Evolutionary conservation across 2,329 filamentous ascomycete genomes (phyloP).

Genomic region (Shiraia sp.): DNA sequence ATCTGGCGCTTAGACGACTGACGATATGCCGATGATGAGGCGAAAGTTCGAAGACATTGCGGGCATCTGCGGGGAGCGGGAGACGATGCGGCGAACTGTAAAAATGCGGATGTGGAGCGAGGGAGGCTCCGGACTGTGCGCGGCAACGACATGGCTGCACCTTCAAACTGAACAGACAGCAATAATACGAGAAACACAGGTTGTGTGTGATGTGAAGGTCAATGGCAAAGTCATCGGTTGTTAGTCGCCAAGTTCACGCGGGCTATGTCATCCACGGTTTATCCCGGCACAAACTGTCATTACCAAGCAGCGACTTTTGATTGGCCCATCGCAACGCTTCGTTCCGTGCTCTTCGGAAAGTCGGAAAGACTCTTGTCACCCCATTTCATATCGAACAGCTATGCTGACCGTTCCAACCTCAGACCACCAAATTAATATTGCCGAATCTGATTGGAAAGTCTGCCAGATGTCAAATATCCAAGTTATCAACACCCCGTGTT

Average conservation of each 20-base stretch:
- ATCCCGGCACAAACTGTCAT: slow-evolving; percentile 19
- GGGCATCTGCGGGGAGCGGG: slow-evolving; percentile 41
- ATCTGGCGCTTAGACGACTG: slow-evolving; percentile 50
- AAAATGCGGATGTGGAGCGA: slow-evolving; percentile 26
- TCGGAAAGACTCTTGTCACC: slow-evolving; percentile 8
- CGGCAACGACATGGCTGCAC: slow-evolving; percentile 37
- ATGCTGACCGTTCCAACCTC: too few relatives aligned
- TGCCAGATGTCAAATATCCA: too few relatives aligned
- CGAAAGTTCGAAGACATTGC: slow-evolving; percentile 53
- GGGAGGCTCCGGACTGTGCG: slow-evolving; percentile 28
- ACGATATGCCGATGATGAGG: slow-evolving; percentile 42
- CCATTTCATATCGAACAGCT: not conserved
- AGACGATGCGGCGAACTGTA: slow-evolving; percentile 31
- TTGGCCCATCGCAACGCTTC: slow-evolving; percentile 11
- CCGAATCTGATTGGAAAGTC: too few relatives aligned
- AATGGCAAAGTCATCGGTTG: slow-evolving; percentile 12
- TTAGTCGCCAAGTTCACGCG: slow-evolving; percentile 22
- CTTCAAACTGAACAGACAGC: not conserved
- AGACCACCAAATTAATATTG: too few relatives aligned
- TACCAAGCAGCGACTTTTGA: slow-evolving; percentile 19
- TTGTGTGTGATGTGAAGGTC: slow-evolving; percentile 8
- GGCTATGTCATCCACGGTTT: slow-evolving; percentile 33
- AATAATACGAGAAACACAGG: not conserved
- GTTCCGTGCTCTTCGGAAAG: slow-evolving; percentile 1
- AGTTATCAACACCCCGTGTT: too few relatives aligned